Percentiles rank a stretch among this genome's conserved stretches.
phyloP scores from a whole-genome alignment of 441 rosid species.

The Hura crepitans region DNA sequence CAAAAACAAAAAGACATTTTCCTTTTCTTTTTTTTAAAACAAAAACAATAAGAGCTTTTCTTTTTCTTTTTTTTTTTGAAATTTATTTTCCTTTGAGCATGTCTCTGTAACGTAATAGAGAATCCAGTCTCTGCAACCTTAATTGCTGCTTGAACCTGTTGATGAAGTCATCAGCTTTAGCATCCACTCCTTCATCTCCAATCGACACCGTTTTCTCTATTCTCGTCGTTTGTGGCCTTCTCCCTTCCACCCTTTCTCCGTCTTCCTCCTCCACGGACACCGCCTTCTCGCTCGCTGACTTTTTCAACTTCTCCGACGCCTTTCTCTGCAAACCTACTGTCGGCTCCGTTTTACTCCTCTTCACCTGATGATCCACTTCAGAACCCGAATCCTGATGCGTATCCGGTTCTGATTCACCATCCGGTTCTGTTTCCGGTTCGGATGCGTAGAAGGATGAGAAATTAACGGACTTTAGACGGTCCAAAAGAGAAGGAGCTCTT shows the following conservation, averaged over 20 bases:
- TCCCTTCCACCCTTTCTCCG: slow-evolving; percentile 38
- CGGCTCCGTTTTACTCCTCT: slow-evolving; percentile 41
- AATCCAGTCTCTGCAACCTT: slow-evolving; percentile 69
- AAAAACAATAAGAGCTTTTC: background rate
- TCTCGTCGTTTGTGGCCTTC: slow-evolving; percentile 45
- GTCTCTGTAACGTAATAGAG: slow-evolving; percentile 56
- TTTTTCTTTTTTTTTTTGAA: background rate
- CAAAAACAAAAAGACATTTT: background rate
- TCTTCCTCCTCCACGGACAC: slow-evolving; percentile 16
- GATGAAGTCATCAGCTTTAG: slow-evolving; percentile 77
- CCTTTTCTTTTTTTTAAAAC: background rate
- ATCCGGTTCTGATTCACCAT: background rate
- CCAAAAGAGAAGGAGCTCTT: slow-evolving; percentile 13
- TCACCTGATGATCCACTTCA: slow-evolving; percentile 27
- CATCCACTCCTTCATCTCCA: slow-evolving; percentile 56
- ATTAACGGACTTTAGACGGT: slow-evolving; percentile 20
- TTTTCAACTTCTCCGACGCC: slow-evolving; percentile 43
- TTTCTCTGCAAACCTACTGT: slow-evolving; percentile 13
- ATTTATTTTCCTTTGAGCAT: slow-evolving; percentile 31
- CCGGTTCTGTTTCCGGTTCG: slow-evolving; percentile 23
- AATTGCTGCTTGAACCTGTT: slow-evolving; percentile 72
- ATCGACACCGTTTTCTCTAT: slow-evolving; percentile 34
- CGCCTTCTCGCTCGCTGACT: slow-evolving; percentile 57
- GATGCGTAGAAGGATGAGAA: slow-evolving; percentile 34
- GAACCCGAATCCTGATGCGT: background rate